A percentile compares a stretch with the other conserved stretches of the same genome.
Conservation (phyloP, 176 grass and related monocot species). For the Areca catechu region DNA sequence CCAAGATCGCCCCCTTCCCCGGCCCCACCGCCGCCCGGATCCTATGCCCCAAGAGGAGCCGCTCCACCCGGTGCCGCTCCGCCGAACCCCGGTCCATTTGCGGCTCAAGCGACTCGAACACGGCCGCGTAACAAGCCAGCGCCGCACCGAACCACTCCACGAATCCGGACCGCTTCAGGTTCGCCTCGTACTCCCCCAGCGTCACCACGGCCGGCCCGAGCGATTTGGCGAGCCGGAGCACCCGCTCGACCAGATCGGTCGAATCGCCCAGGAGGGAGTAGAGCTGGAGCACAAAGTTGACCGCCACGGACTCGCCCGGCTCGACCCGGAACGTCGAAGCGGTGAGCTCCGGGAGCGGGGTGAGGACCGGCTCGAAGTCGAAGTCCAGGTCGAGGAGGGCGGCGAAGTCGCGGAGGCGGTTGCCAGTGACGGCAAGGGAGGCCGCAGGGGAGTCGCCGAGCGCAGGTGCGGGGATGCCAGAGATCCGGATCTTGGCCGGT, state of each 20-base stretch:
- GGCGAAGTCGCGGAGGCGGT: conserved; percentile 70
- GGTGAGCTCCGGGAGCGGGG: conserved; percentile 50
- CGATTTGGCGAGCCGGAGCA: conserved; percentile 58
- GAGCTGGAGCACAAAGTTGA: conserved; percentile 96
- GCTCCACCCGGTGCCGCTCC: conserved; percentile 57
- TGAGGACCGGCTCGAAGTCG: conserved; percentile 76
- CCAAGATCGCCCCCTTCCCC: conserved; percentile 46
- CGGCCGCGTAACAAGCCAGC: conserved; percentile 56
- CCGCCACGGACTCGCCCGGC: conserved; percentile 49
- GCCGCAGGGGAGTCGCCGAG: conserved; percentile 46
- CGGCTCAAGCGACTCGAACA: conserved; percentile 79
- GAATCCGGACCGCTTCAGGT: conserved; percentile 53
- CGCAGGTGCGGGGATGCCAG: conserved; percentile 72
- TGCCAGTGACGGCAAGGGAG: conserved; percentile 62
- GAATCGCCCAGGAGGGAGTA: conserved; percentile 72
- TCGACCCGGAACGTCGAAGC: conserved; percentile 57
- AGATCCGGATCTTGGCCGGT: conserved; percentile 68
- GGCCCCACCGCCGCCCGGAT: conserved; percentile 47
- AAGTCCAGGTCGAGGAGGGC: conserved; percentile 76
- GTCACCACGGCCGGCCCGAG: conserved; percentile 66
- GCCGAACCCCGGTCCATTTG: conserved; percentile 57
- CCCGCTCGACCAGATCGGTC: conserved; percentile 35
- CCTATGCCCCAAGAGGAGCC: conserved; percentile 61
- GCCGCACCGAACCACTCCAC: conserved; percentile 56
- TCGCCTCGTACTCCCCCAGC: conserved; percentile 74